These are phyloP conservation scores for Dacryopinax spathularia DNA, from an alignment of 768 basidiomycete species.

Conservation along the genomic window DNA sequence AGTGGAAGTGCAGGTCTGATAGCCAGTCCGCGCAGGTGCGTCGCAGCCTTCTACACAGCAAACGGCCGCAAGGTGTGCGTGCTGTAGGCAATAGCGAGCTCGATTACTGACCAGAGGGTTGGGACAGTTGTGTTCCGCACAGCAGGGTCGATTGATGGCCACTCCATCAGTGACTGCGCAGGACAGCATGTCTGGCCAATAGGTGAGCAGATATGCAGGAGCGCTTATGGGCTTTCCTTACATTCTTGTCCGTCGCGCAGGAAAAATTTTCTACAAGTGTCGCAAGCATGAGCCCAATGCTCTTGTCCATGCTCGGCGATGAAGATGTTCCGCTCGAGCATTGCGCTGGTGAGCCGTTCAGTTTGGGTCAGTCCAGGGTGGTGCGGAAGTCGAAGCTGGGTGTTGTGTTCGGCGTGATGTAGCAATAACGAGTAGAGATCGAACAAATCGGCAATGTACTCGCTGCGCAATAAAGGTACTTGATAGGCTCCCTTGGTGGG, in stretches of 20 bases:
- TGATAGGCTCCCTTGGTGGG: neutral
- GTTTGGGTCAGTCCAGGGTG: neutral
- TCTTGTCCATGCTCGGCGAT: slow-evolving; percentile 1
- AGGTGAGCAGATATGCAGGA: too few relatives aligned
- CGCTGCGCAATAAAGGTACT: neutral
- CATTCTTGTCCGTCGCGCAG: neutral
- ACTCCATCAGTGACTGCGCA: slow-evolving; percentile 23
- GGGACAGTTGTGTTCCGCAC: slow-evolving; percentile 22
- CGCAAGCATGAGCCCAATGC: slow-evolving; percentile 6
- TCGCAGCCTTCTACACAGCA: slow-evolving; percentile 14
- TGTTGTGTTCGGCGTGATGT: neutral
- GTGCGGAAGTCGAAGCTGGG: neutral
- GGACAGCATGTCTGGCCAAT: neutral
- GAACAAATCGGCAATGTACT: slow-evolving; percentile 6
- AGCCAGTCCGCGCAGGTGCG: neutral
- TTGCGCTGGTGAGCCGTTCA: neutral
- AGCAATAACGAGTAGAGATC: neutral
- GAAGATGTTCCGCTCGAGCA: neutral
- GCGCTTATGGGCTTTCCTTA: neutral
- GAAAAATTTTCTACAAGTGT: neutral
- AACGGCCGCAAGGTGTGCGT: slow-evolving; percentile 3
- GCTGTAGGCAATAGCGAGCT: slow-evolving; percentile 13
- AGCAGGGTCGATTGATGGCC: slow-evolving; percentile 24
- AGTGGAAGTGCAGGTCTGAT: slow-evolving; percentile 15
- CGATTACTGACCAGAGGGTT: slow-evolving; percentile 11